Percentiles rank a stretch among this genome's conserved stretches.
These are phyloP conservation scores for Orbilia javanica DNA, from an alignment of 2,329 filamentous ascomycete species.

Conservation along the genomic window DNA sequence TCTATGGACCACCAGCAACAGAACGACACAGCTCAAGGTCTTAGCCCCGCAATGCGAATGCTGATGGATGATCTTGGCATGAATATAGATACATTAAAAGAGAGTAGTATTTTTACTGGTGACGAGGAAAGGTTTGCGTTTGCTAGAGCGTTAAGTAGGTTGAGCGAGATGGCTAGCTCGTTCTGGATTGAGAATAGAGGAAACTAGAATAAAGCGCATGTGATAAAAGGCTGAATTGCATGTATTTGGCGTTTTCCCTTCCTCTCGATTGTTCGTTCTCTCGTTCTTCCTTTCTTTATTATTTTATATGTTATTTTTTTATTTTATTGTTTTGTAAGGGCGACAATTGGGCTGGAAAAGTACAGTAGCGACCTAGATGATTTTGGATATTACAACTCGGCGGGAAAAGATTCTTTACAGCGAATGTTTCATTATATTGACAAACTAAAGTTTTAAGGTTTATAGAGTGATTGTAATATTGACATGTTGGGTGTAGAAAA, in stretches of 20 bases:
- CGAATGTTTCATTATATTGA: too few species aligned
- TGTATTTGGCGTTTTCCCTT: not conserved
- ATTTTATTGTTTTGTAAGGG: too few species aligned
- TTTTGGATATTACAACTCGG: too few species aligned
- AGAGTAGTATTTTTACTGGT: constrained; percentile 86
- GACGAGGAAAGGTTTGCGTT: constrained; percentile 98
- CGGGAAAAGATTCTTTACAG: too few species aligned
- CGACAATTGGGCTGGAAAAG: too few species aligned
- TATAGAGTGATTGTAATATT: too few species aligned
- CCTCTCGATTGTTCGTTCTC: not conserved
- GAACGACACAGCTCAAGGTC: constrained; percentile 68
- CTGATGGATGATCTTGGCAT: constrained; percentile 90
- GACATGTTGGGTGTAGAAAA: not conserved
- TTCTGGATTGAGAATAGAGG: constrained; percentile 58
- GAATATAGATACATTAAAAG: constrained; percentile 86
- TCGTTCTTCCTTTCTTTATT: too few species aligned
- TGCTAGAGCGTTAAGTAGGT: constrained; percentile 83
- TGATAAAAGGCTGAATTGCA: not conserved
- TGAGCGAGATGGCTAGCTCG: constrained; percentile 67
- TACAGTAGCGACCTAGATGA: too few species aligned
- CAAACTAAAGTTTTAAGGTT: too few species aligned
- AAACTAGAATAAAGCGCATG: not conserved
- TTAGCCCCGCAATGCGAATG: constrained; percentile 78
- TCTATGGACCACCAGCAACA: constrained; percentile 73
- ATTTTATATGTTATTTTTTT: too few species aligned